phyloP scores from a whole-genome alignment of 306 rosid genomes.

The Mimosa pudica region DNA sequence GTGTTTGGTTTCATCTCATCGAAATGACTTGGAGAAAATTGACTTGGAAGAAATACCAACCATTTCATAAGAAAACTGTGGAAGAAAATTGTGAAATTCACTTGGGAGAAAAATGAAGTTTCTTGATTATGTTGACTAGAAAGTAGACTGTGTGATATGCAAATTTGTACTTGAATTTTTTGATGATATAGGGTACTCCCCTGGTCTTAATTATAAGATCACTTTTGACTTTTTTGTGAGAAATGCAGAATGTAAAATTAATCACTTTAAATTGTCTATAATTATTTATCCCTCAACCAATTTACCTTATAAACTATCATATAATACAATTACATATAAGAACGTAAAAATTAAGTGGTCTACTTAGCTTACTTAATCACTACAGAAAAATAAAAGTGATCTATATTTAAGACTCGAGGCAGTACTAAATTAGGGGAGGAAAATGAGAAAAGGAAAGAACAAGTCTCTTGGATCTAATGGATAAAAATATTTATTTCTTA shows the following conservation, averaged over 20 bases:
- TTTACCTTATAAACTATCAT: too few species aligned
- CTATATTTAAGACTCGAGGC: too few species aligned
- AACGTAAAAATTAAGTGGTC: too few species aligned
- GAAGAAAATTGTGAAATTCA: background rate
- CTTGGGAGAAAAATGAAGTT: background rate
- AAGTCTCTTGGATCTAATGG: background rate
- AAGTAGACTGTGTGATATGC: background rate
- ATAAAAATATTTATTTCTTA: background rate
- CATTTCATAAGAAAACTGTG: background rate
- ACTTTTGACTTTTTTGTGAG: too few species aligned
- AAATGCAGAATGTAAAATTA: too few species aligned
- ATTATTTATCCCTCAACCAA: too few species aligned
- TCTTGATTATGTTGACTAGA: background rate
- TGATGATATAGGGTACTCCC: background rate
- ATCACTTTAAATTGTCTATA: too few species aligned
- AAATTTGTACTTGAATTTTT: background rate
- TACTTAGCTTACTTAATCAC: too few species aligned
- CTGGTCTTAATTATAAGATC: too few species aligned
- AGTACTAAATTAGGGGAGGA: background rate
- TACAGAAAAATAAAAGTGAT: too few species aligned
- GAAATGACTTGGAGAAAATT: background rate
- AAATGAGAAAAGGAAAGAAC: background rate
- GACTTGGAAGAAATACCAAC: background rate
- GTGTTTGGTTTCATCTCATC: background rate
- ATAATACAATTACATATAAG: too few species aligned